Percentiles rank a stretch among this genome's conserved stretches.
phyloP scores from a whole-genome alignment of 2,329 filamentous ascomycete species.

The Botrytis fragariae region DNA sequence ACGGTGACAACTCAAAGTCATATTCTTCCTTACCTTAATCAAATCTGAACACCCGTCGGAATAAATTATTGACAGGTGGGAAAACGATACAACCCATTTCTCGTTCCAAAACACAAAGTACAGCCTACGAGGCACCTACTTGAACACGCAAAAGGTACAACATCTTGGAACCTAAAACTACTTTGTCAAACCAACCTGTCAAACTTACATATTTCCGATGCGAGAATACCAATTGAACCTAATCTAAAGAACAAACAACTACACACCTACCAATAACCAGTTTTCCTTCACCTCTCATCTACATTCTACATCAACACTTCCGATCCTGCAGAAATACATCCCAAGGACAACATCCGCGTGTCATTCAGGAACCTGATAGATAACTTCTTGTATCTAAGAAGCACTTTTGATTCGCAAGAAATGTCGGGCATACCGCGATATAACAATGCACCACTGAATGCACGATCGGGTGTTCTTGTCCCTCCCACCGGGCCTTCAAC shows the following conservation, averaged over 20 bases:
- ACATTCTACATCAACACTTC: background rate
- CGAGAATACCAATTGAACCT: background rate
- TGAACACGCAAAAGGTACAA: slow-evolving; percentile 1
- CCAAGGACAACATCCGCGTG: background rate
- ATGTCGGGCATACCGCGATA: slow-evolving; percentile 64
- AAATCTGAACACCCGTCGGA: background rate
- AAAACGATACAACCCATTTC: background rate
- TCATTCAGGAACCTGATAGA: slow-evolving; percentile 1
- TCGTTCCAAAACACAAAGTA: slow-evolving; percentile 7
- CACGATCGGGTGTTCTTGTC: slow-evolving; percentile 41
- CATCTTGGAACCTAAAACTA: slow-evolving; percentile 1
- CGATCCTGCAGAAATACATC: slow-evolving; percentile 16
- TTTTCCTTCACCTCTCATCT: slow-evolving; percentile 3
- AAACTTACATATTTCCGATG: slow-evolving; percentile 7
- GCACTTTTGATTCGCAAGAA: background rate
- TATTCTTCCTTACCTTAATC: background rate
- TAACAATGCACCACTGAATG: slow-evolving; percentile 57
- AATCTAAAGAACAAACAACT: background rate
- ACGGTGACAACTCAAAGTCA: background rate
- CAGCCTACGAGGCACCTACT: background rate
- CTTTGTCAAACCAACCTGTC: slow-evolving; percentile 13
- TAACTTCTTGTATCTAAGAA: background rate
- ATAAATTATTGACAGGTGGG: slow-evolving; percentile 7
- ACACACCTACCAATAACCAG: slow-evolving; percentile 10
- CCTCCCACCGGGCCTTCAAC: background rate